phyloP scores from a whole-genome alignment of 225 moss, liverwort and hornwort genomes.

The Rhytidiadelphus loreus region DNA sequence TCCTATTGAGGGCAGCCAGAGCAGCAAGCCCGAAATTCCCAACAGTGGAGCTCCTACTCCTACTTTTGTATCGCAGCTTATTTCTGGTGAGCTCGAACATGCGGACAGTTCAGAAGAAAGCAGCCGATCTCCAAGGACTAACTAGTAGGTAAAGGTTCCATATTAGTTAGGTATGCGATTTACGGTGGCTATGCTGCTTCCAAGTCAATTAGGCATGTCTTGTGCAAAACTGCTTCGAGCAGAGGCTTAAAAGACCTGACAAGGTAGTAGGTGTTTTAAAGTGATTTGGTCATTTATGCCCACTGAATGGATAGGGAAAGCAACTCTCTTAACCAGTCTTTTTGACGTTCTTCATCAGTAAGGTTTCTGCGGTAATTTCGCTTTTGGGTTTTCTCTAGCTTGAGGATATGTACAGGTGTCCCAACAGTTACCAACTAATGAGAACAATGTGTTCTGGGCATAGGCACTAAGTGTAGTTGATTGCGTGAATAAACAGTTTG shows the following conservation, averaged over 20 bases:
- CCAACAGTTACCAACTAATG: background rate
- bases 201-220: conserved; percentile 1
- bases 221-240: conserved; percentile 2
- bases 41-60: conserved; percentile 12
- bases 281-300: background rate
- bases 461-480: background rate
- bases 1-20: conserved; percentile 10
- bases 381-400: background rate
- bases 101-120: conserved; percentile 16
- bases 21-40: background rate
- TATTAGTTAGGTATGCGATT: background rate
- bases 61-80: conserved; percentile 22
- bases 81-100: conserved; percentile 21
- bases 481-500: background rate
- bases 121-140: background rate
- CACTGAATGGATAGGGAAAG: background rate
- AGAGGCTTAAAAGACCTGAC: background rate
- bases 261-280: background rate
- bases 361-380: background rate
- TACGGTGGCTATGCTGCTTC: background rate
- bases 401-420: background rate
- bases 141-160: background rate
- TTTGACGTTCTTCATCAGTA: background rate
- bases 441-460: background rate
- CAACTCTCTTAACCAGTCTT: background rate